Percentiles rank a stretch among this genome's conserved stretches.
phyloP scores from a whole-genome alignment of 2,329 filamentous ascomycete species.

The Pseudogymnoascus sp. region DNA sequence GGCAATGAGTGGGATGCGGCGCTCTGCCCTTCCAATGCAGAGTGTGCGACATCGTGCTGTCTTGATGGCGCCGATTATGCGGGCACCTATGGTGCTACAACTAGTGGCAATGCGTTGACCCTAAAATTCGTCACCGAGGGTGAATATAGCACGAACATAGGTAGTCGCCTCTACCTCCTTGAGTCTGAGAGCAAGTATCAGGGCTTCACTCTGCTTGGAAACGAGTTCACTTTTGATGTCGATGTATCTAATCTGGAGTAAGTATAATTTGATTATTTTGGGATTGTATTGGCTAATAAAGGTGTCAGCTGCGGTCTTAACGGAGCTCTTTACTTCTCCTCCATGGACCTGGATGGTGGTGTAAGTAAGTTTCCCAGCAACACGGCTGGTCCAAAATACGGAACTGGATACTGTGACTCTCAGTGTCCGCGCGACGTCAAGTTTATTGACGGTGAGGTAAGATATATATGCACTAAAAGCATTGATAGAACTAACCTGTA shows the following conservation, averaged over 20 bases:
- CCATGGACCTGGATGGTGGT: slow-evolving; percentile 57
- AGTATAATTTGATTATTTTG: background rate
- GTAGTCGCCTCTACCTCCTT: slow-evolving; percentile 57
- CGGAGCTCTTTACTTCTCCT: slow-evolving; percentile 58
- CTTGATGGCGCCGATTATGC: slow-evolving; percentile 46
- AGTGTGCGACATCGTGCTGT: slow-evolving; percentile 42
- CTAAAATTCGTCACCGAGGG: slow-evolving; percentile 43
- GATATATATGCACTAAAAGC: slow-evolving; percentile 24
- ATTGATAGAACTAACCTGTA: slow-evolving; percentile 19
- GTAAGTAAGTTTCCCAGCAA: slow-evolving; percentile 40
- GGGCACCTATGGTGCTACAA: slow-evolving; percentile 45
- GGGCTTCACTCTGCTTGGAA: slow-evolving; percentile 55
- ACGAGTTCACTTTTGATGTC: slow-evolving; percentile 66
- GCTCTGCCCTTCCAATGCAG: slow-evolving; percentile 35
- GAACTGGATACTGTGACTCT: slow-evolving; percentile 56
- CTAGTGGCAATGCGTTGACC: slow-evolving; percentile 43
- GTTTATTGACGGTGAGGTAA: slow-evolving; percentile 43
- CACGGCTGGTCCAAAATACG: slow-evolving; percentile 50
- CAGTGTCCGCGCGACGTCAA: slow-evolving; percentile 47
- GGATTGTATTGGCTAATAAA: slow-evolving; percentile 46
- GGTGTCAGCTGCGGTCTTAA: slow-evolving; percentile 60
- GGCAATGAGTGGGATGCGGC: slow-evolving; percentile 35
- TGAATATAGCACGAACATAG: slow-evolving; percentile 35
- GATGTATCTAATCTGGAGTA: slow-evolving; percentile 54
- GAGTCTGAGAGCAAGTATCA: slow-evolving; percentile 53